These are phyloP conservation scores for Brachypodium distachyon DNA, from an alignment of 202 grass and related monocot species.

Conservation along the genomic window DNA sequence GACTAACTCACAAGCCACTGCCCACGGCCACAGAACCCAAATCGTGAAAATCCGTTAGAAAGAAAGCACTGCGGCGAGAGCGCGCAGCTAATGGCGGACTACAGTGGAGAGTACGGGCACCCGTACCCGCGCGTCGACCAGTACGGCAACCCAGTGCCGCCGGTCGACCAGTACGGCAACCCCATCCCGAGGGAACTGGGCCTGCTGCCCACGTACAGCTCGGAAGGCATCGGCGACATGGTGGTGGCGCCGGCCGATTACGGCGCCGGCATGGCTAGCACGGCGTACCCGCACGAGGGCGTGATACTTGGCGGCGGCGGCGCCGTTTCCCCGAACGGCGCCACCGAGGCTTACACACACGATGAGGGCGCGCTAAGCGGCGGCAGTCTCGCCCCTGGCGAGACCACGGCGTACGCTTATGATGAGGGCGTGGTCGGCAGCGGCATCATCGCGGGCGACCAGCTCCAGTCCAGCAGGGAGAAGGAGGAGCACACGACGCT, in stretches of 20 bases:
- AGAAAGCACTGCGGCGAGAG: not conserved
- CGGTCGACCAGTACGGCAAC: conserved; percentile 60
- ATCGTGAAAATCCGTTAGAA: not conserved
- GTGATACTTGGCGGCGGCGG: not conserved
- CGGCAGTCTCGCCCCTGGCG: not conserved
- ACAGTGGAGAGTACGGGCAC: conserved; percentile 32
- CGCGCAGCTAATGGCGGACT: conserved; percentile 30
- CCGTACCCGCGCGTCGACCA: conserved; percentile 58
- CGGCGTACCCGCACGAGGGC: not conserved
- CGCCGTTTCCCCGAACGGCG: not conserved
- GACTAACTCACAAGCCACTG: no score
- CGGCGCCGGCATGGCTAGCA: no score
- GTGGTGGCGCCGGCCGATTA: not conserved
- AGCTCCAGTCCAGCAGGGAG: conserved; percentile 1
- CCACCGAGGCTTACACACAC: not conserved
- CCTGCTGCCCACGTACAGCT: not conserved
- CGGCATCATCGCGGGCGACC: not conserved
- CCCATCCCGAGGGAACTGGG: conserved; percentile 20
- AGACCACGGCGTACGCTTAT: not conserved
- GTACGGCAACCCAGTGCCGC: conserved; percentile 49
- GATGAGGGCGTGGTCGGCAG: conserved; percentile 20
- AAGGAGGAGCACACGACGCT: conserved; percentile 20
- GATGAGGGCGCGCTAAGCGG: conserved; percentile 3
- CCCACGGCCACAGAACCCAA: not conserved
- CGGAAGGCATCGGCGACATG: not conserved